A percentile compares a stretch with the other conserved stretches of the same genome.
Conservation (phyloP, 306 rosid genomes). For the Ormosia emarginata region DNA sequence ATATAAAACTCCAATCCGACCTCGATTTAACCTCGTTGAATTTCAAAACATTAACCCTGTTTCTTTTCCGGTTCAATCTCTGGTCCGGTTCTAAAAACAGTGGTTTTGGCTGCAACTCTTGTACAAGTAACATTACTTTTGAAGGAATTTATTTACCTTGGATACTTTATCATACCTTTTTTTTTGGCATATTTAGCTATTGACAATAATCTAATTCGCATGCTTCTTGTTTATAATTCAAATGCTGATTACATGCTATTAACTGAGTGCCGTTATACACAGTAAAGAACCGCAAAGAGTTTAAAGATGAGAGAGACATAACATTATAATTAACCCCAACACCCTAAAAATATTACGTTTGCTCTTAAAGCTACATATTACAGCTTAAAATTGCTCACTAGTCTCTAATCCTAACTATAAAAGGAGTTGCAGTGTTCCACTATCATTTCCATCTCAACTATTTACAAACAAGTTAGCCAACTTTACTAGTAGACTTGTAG, state of each 20-base stretch:
- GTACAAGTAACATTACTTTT: neutral
- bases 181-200: neutral
- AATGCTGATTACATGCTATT: neutral
- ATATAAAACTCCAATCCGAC: too few relatives aligned
- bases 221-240: slow-evolving; percentile 22
- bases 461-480: neutral
- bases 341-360: slow-evolving; percentile 44
- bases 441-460: slow-evolving; percentile 20
- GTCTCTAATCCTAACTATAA: slow-evolving; percentile 29
- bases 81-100: too few relatives aligned
- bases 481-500: too few relatives aligned
- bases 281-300: neutral
- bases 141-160: neutral
- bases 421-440: neutral
- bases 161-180: neutral
- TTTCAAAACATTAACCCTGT: too few relatives aligned
- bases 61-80: too few relatives aligned
- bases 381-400: slow-evolving; percentile 24
- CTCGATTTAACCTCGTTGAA: too few relatives aligned
- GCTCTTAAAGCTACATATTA: slow-evolving; percentile 30
- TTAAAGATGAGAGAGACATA: slow-evolving; percentile 18
- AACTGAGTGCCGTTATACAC: slow-evolving; percentile 16
- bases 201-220: neutral
- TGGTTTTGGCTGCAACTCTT: neutral
- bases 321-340: slow-evolving; percentile 32